These are phyloP conservation scores for Flaveria ramosissima DNA, from an alignment of 129 eudicot species.

Conservation along the genomic window DNA sequence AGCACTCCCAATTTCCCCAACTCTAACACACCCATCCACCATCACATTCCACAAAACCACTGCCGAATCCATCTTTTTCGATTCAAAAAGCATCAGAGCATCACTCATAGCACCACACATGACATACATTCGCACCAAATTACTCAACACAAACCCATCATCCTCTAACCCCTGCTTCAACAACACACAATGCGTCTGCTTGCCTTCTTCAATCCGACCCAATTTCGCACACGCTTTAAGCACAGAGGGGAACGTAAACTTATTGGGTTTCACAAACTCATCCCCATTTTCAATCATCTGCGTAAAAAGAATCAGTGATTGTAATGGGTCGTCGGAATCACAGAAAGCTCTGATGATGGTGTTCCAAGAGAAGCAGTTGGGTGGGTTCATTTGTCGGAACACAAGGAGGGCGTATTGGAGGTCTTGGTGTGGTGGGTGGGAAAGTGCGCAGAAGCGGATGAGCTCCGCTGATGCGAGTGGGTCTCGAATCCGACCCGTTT, in stretches of 20 bases:
- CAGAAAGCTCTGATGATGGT: conserved; percentile 53
- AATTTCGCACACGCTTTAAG: conserved; percentile 51
- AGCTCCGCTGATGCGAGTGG: conserved; percentile 50
- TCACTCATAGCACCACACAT: conserved; percentile 46
- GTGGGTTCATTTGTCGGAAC: conserved; percentile 46
- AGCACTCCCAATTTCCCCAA: conserved; percentile 38
- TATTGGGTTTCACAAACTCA: conserved; percentile 39
- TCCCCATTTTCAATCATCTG: conserved; percentile 25
- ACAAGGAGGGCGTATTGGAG: conserved; percentile 37
- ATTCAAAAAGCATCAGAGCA: conserved; percentile 35
- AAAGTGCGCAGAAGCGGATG: conserved; percentile 41
- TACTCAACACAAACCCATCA: conserved; percentile 52
- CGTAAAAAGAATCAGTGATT: conserved; percentile 31
- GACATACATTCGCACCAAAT: conserved; percentile 53
- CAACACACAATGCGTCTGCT: conserved; percentile 43
- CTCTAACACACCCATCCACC: conserved; percentile 48
- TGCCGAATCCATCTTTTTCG: conserved; percentile 7
- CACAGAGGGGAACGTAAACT: conserved; percentile 52
- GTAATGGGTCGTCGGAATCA: conserved; percentile 28
- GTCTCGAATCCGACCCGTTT: conserved; percentile 47
- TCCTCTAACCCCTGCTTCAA: conserved; percentile 36
- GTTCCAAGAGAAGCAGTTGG: conserved; percentile 55
- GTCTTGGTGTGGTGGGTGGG: conserved; percentile 31
- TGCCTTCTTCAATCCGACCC: conserved; percentile 39
- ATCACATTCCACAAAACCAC: conserved; percentile 57